phyloP scores from a whole-genome alignment of 345 rosid genomes.

The Eucalyptus globulus region DNA sequence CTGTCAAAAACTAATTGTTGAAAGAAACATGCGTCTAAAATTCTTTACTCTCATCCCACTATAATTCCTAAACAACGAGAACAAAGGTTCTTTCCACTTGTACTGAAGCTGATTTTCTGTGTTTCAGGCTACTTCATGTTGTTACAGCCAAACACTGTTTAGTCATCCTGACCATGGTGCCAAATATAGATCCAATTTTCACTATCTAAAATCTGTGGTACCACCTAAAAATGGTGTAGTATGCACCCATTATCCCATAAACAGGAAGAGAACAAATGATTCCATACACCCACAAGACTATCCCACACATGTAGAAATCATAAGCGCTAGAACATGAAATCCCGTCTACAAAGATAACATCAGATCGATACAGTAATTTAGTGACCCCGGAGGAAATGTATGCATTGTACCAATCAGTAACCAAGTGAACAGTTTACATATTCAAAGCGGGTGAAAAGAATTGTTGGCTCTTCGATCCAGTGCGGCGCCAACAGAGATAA shows the following conservation, averaged over 20 bases:
- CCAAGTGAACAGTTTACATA: conserved; percentile 86
- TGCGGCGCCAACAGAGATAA: not conserved
- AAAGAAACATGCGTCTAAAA: not conserved
- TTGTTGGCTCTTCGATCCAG: conserved; percentile 91
- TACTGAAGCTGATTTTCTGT: not conserved
- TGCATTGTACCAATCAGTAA: conserved; percentile 88
- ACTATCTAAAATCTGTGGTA: not conserved
- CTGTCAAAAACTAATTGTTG: not conserved
- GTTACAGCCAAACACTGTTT: not conserved
- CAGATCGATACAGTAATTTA: conserved; percentile 63
- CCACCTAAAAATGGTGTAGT: not conserved
- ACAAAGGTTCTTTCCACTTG: not conserved
- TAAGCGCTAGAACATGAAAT: not conserved
- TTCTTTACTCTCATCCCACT: not conserved
- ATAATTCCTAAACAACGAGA: not conserved
- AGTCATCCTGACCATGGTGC: not conserved
- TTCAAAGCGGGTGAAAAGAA: conserved; percentile 66
- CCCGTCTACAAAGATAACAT: conserved; percentile 63
- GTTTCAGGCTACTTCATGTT: not conserved
- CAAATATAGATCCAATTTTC: not conserved
- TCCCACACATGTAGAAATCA: not conserved
- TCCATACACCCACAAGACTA: not conserved
- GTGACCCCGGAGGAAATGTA: too few species aligned
- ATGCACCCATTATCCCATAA: not conserved
- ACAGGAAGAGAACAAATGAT: not conserved